Base-by-base conservation (phyloP, 352 stramenopile genomes). In the Phytophthora cactorum region DNA sequence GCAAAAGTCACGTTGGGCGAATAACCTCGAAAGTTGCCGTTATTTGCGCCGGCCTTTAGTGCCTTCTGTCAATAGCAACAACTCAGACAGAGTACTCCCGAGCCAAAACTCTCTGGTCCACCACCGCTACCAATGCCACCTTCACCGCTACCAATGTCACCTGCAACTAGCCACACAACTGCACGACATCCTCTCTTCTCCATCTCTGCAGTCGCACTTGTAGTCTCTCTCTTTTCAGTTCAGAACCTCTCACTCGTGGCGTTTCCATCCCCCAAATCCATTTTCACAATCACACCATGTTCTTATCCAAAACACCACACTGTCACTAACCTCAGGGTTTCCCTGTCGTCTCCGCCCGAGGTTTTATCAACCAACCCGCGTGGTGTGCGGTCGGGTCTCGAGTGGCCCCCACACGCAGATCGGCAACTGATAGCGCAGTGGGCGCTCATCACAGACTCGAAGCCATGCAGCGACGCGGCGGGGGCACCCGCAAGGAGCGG, bases 401-500 rank as follows among this genome's bases (percentile, higher is more conserved):
- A 39, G 38, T 50, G 43, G 52, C 45, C 56, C 56, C 34, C 70
- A 74, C 53, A 72, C 68, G 27, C 65, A 56, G 49, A 78, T 78
- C 61, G 47, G 66, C 51, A 63, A 43, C 17, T 65, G 58, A 72
- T 67, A 70, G 57, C 67, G 71, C 70, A 75, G 52, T 78, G 41
- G 68, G 63, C 68, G 68, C 62, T 60, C 56, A 55, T 68, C 60
- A 43, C 27, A 32, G 27, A 51, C 59, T 50, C 52, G 58, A 47
- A 32, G 41, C 32, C 34, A 77, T 75, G 63, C 59, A 70, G 63
- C 68, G 81, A 59, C 75, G 81, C 54, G 72, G 70, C 64, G 74
- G 77, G 34, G 79, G 73, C 36, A 89, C 82, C 41, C 88, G 88
- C 70, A 94, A 94, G 59, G 88, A 96, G 79, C 86, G 88, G 32